A percentile compares a stretch with the other conserved stretches of the same genome.
These are phyloP conservation scores for Penicillium hordei DNA, from an alignment of 2,329 filamentous ascomycete species.

Conservation along the genomic window DNA sequence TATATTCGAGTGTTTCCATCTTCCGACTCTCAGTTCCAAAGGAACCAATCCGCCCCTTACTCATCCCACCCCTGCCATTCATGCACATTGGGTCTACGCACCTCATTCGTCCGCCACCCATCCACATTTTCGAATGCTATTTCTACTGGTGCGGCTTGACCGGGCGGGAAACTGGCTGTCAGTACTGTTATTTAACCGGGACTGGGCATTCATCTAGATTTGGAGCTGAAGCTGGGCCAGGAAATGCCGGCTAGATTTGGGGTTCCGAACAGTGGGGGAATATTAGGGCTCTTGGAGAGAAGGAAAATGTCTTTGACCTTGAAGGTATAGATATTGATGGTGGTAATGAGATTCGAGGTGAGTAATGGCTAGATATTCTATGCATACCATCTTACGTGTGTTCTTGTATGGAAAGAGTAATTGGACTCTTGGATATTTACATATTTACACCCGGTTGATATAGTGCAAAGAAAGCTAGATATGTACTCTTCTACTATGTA, in stretches of 20 bases:
- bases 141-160: not conserved
- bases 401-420: not conserved
- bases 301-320: too few species aligned
- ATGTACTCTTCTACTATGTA: not conserved
- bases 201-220: not conserved
- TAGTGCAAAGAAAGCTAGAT: not conserved
- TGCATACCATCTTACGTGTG: not conserved
- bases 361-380: not conserved
- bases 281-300: too few species aligned
- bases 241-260: not conserved
- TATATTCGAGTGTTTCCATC: too few species aligned
- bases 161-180: not conserved
- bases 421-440: too few species aligned
- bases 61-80: not conserved
- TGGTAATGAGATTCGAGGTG: too few species aligned
- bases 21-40: not conserved
- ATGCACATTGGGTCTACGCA: not conserved
- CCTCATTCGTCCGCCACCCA: not conserved
- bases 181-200: not conserved
- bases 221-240: not conserved
- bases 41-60: not conserved
- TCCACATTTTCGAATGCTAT: not conserved
- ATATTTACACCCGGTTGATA: not conserved
- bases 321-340: too few species aligned
- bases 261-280: too few species aligned